Percentiles rank a stretch among this genome's conserved stretches.
These are phyloP conservation scores for Saccharomycopsis capsularis DNA, from an alignment of 805 yeast genomes.

Conservation along the genomic window DNA sequence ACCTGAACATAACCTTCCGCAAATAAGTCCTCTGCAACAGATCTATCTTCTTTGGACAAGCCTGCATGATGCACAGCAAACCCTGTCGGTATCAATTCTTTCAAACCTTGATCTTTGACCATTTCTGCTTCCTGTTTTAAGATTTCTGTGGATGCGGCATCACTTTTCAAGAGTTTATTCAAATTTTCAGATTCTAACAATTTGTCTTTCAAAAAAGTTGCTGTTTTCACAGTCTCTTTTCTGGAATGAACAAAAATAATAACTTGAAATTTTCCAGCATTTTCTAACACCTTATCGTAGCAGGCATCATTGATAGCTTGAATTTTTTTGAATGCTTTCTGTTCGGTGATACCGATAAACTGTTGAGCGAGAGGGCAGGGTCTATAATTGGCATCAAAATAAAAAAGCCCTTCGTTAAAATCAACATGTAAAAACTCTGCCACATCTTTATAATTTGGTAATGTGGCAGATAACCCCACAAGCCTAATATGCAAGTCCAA, in stretches of 20 bases:
- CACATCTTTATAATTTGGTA: slow-evolving; percentile 48
- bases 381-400: slow-evolving; percentile 74
- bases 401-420: slow-evolving; percentile 54
- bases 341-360: slow-evolving; percentile 81
- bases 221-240: slow-evolving; percentile 83
- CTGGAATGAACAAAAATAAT: slow-evolving; percentile 91
- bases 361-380: slow-evolving; percentile 92
- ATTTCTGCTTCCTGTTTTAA: slow-evolving; percentile 55
- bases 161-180: slow-evolving; percentile 38
- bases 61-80: slow-evolving; percentile 95
- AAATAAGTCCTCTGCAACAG: slow-evolving; percentile 75
- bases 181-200: slow-evolving; percentile 49
- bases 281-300: slow-evolving; percentile 66
- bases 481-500: slow-evolving; percentile 47
- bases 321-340: slow-evolving; percentile 65
- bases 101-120: slow-evolving; percentile 46
- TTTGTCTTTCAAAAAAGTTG: slow-evolving; percentile 61
- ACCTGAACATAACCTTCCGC: slow-evolving; percentile 84
- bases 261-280: slow-evolving; percentile 62
- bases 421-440: slow-evolving; percentile 72
- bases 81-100: slow-evolving; percentile 59
- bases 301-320: slow-evolving; percentile 89
- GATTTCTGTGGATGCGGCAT: slow-evolving; percentile 55
- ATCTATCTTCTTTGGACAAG: slow-evolving; percentile 61
- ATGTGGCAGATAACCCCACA: slow-evolving; percentile 18